Evolutionary conservation across 768 basidiomycete species (phyloP), one percentile per base, ranked within the genome.

Genomic region (Guyanaporus albipodus): DNA sequence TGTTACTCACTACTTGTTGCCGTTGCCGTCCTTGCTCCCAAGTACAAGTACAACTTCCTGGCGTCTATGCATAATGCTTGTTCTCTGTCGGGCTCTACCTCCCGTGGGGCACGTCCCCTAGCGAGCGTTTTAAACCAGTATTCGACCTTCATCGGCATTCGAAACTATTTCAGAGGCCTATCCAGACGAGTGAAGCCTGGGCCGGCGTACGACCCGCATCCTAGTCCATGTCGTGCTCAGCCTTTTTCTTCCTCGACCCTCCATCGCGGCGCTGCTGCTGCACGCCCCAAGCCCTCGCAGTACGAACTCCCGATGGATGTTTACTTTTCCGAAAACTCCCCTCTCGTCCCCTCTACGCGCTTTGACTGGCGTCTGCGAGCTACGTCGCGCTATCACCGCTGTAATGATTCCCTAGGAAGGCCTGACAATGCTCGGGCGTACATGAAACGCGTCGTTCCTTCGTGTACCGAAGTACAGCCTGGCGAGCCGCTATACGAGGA

Each of bases 301-400:
- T 49, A 54, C 15, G 49, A 59, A 17, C 54, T 64, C 9, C 56
- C 64, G n/a, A 52, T 55, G 6, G 64, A 66, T 33, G 40, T 41
- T 1, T 66, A 57, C 44, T 67, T 67, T 12, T 59, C 66, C 21
- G 66, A 63, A 44, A 44, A 53, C 38, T 64, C 62, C 1, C 62
- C 64, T 21, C 58, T 64, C 15, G 22, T 42, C 1, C 59, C 66
- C 10, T 50, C 60, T 10, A 22, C 56, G 23, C 57, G 84, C 7
- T 83, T 80, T 60, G 78, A 86, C 55, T 87, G 85, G 85, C 71
- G 81, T 33, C 55, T 70, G 31, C 71, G 80, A 17, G 75, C 82
- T 8, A 49, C 68, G 10, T 83, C 82, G 12, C 70, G 79, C 8
- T n/a, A 14, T 33, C 47, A 39, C 5, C 45, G 27, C 52, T 47